These are phyloP conservation scores for Cucurbita maxima DNA, from an alignment of 306 rosid species.

Conservation along the genomic window DNA sequence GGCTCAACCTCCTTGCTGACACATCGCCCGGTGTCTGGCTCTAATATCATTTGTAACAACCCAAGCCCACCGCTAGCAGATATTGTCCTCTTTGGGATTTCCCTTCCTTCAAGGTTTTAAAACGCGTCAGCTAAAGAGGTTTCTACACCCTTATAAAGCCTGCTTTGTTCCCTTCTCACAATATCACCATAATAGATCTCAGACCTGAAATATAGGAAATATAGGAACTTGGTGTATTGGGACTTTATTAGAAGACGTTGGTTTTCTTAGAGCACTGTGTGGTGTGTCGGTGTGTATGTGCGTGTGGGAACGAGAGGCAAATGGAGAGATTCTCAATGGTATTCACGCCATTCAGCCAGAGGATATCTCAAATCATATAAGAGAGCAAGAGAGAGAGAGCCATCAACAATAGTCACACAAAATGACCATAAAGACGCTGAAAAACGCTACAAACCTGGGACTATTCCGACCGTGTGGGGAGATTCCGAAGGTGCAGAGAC, in stretches of 20 bases:
- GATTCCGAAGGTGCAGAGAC: slow-evolving; percentile 64
- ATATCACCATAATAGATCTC: background rate
- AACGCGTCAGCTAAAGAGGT: too few relatives aligned
- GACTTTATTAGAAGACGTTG: background rate
- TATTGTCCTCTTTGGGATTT: too few relatives aligned
- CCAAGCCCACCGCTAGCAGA: too few relatives aligned
- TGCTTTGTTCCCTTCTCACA: too few relatives aligned
- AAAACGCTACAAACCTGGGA: slow-evolving; percentile 57
- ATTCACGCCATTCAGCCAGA: background rate
- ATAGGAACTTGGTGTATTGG: background rate
- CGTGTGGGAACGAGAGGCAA: background rate
- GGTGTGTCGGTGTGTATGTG: background rate
- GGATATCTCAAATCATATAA: background rate
- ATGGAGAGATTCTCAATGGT: slow-evolving; percentile 2
- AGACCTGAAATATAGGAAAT: background rate
- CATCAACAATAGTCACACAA: background rate
- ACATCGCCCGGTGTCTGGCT: too few relatives aligned
- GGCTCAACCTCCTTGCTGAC: too few relatives aligned
- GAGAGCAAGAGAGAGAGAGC: background rate
- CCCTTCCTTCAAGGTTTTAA: too few relatives aligned
- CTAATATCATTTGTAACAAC: too few relatives aligned
- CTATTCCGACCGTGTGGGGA: slow-evolving; percentile 73
- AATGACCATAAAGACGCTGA: background rate
- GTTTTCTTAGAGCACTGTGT: background rate
- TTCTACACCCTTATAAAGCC: too few relatives aligned